Evolutionary conservation across 2,329 filamentous ascomycete genomes (phyloP), one percentile per base, ranked within the genome.

Genomic region (Sclerotinia nivalis): DNA sequence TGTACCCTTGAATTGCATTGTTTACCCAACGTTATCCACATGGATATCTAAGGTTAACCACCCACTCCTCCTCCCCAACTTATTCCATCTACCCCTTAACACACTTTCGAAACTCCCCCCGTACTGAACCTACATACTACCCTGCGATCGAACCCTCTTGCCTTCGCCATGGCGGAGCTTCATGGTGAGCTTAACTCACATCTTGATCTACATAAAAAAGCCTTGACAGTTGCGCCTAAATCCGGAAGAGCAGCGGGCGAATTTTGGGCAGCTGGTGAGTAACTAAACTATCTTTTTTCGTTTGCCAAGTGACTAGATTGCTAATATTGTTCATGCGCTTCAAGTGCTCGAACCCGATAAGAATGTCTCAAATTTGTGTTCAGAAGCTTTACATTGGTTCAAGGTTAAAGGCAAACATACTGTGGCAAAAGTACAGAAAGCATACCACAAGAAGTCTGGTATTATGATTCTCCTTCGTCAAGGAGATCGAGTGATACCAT

Each of bases 331-430:
- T 25, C 22, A 8, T 52, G 13, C 8, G 20, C 8, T 34, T 18
- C 9, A 22, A 69, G 67, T 69, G 4, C 49, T 69, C 18, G 12
- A 43, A 18, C 67, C 58, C 8, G 34, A 64, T 55, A 31, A 28
- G 34, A 25, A 50, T 55, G 8, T 40, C 34, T 40, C 25, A 8
- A 31, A n/a, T 20, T 50, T n/a, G 25, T 22, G 20, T 18, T 25
- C 43, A 13, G 28, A 49, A 20, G 34, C 54, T 50, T 54, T 69
- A 13, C 52, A 66, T n/a, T 70, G 69, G 69, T 70, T 70, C 47
- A 70, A 68, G 20, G 62, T 60, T 0, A 68, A 68, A 45, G 37
- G 62, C n/a, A 68, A 56, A 61, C 69, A 70, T 31, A 54, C 69
- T n/a, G 47, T 70, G 18, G 64, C 64, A 20, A 68, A 68, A 40